A percentile compares a stretch with the other conserved stretches of the same genome.
phyloP scores from a whole-genome alignment of 495 filamentous ascomycete genomes.

The Penicillium coffeae region DNA sequence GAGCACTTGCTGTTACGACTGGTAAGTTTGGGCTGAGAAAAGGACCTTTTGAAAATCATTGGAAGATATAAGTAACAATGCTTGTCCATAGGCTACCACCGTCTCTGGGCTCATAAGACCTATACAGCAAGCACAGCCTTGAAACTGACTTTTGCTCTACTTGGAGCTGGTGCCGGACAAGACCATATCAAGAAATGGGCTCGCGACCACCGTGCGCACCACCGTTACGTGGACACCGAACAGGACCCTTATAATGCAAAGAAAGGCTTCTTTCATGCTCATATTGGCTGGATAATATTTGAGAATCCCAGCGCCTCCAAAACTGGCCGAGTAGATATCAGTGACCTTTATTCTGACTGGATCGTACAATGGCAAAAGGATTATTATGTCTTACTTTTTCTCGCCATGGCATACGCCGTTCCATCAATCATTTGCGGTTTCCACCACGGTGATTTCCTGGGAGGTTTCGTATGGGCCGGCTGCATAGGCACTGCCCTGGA shows the following conservation, averaged over 20 bases:
- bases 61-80: not conserved
- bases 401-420: constrained; percentile 78
- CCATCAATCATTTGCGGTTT: constrained; percentile 77
- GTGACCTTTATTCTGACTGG: constrained; percentile 85
- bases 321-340: constrained; percentile 89
- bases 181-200: constrained; percentile 94
- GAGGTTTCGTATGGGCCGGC: constrained; percentile 86
- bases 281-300: constrained; percentile 86
- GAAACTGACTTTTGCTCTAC: constrained; percentile 79
- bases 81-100: constrained; percentile 61
- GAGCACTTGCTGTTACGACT: constrained; percentile 6
- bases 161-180: constrained; percentile 89
- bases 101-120: constrained; percentile 87
- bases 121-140: constrained; percentile 80
- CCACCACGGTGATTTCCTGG: constrained; percentile 76
- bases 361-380: constrained; percentile 89
- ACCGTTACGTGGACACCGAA: constrained; percentile 96
- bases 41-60: not conserved
- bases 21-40: constrained; percentile 2
- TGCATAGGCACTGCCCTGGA: constrained; percentile 91
- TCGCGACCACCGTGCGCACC: constrained; percentile 89
- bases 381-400: constrained; percentile 77
- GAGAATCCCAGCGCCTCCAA: constrained; percentile 69
- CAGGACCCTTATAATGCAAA: constrained; percentile 97
- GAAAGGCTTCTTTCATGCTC: constrained; percentile 91